Evolutionary conservation across 2,329 filamentous ascomycete genomes (phyloP).

Genomic region (Tolypocladium endophyticum): DNA sequence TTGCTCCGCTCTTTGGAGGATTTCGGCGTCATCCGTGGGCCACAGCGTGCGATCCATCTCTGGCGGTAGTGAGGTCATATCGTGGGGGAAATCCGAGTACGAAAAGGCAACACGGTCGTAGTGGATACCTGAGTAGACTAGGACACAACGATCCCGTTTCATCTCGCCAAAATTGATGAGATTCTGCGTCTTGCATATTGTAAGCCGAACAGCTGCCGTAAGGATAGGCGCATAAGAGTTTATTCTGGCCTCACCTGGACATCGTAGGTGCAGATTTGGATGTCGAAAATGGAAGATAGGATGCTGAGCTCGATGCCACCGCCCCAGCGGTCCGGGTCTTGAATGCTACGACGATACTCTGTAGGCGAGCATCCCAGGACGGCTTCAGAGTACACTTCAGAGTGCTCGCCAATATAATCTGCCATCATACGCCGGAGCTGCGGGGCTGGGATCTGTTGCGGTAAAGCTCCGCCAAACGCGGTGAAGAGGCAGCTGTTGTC

Average conservation of each 20-base stretch:
- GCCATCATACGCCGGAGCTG: constrained; percentile 68
- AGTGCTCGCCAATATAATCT: constrained; percentile 63
- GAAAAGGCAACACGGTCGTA: constrained; percentile 83
- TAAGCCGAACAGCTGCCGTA: background rate
- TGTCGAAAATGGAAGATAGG: constrained; percentile 70
- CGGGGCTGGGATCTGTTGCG: constrained; percentile 36
- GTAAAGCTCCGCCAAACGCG: constrained; percentile 72
- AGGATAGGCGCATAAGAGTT: background rate
- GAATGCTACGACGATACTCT: constrained; percentile 74
- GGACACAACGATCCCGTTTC: constrained; percentile 56
- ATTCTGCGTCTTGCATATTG: constrained; percentile 16
- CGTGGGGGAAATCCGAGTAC: constrained; percentile 45
- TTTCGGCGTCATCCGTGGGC: constrained; percentile 45
- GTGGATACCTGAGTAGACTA: constrained; percentile 88
- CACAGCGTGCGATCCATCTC: constrained; percentile 63
- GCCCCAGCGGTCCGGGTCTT: constrained; percentile 74
- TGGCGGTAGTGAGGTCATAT: constrained; percentile 47
- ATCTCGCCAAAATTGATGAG: constrained; percentile 64
- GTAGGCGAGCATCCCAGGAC: constrained; percentile 64
- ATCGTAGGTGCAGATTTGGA: constrained; percentile 79
- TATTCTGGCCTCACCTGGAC: constrained; percentile 40
- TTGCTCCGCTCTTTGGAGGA: constrained; percentile 57
- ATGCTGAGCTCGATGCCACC: constrained; percentile 85
- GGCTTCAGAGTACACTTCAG: constrained; percentile 61
- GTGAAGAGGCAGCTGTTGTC: constrained; percentile 94